Percentiles rank a stretch among this genome's conserved stretches.
Evolutionary conservation across 345 rosid genomes (phyloP).

Genomic region (Hirschfeldia incana): DNA sequence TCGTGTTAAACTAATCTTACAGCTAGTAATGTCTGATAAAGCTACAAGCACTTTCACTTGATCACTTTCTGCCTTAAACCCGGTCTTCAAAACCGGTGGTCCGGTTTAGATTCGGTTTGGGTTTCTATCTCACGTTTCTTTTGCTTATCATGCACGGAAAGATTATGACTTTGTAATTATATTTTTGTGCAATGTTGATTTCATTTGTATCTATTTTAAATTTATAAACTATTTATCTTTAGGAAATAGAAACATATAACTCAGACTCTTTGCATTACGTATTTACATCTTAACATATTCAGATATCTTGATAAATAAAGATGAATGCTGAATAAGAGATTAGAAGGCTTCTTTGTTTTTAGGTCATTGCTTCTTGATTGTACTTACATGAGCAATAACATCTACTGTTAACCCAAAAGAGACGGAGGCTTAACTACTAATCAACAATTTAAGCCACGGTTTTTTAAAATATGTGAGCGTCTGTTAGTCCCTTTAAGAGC

Average conservation of each 20-base stretch:
- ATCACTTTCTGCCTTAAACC: slow-evolving; percentile 69
- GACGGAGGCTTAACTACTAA: slow-evolving; percentile 4
- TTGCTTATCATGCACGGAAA: slow-evolving; percentile 22
- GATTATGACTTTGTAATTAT: background rate
- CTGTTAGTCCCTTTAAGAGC: slow-evolving; percentile 31
- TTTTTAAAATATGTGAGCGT: background rate
- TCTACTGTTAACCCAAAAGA: slow-evolving; percentile 19
- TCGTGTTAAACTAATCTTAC: background rate
- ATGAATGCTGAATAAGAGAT: slow-evolving; percentile 4
- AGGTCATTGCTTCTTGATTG: slow-evolving; percentile 16
- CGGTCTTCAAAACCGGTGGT: slow-evolving; percentile 11
- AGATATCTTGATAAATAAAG: background rate
- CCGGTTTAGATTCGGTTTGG: slow-evolving; percentile 3
- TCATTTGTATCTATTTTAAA: background rate
- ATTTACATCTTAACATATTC: background rate
- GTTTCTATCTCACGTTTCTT: slow-evolving; percentile 11
- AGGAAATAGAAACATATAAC: background rate
- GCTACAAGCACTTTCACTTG: slow-evolving; percentile 75
- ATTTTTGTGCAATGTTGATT: too few species aligned
- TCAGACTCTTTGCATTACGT: background rate
- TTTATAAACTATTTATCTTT: background rate
- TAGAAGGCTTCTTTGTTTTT: slow-evolving; percentile 8
- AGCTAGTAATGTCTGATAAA: slow-evolving; percentile 45
- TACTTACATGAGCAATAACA: slow-evolving; percentile 12
- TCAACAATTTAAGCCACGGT: background rate